Evolutionary conservation across 2,329 filamentous ascomycete species (phyloP), one percentile per base, ranked within the genome.

Genomic region (Claviceps citrina): DNA sequence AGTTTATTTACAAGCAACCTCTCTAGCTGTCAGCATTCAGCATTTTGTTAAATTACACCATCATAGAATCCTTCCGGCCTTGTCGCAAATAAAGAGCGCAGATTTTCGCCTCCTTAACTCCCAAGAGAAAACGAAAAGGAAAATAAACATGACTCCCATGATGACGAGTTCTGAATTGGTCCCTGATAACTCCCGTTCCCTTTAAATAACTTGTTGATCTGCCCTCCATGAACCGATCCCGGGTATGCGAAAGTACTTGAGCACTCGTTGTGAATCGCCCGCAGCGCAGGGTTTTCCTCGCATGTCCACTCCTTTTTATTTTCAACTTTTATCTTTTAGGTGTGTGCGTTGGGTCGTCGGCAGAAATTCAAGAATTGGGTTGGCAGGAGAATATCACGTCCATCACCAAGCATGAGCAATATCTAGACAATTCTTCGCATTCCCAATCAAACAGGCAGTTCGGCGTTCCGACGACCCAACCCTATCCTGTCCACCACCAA

Each of bases 401-500:
- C 31, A 26, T 27, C 15, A 7, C 22, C n/a, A n/a, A 31, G 36
- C 28, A 38, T n/a, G n/a, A 9, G 19, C 13, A 7, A 7, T 7
- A 25, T 7, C 4, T 2, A 24, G 13, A 20, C 12, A 24, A 25
- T 10, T 13, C 7, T 13, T 18, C 37, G 5, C 13, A 3, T 44
- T 4, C 4, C 28, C 12, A 8, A 22, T 73, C 64, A 87, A 48
- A 87, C 84, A 34, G 81, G 84, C 51, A 93, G 60, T 54, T 91
- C 83, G 28, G 76, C 73, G 53, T 86, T 87, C 49, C 80, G 73
- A 51, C 78, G 69, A 22, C 76, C 76, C 28, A 84, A 62, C 0
- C 83, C 80, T 47, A 76, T 55, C 49, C 77, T 74, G 55, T 93
- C 84, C 46, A 93, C 68, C 3, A 68, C 70, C 48, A 73, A 65